Evolutionary conservation across 2,329 filamentous ascomycete species (phyloP).

Genomic region (Botryotinia calthae): DNA sequence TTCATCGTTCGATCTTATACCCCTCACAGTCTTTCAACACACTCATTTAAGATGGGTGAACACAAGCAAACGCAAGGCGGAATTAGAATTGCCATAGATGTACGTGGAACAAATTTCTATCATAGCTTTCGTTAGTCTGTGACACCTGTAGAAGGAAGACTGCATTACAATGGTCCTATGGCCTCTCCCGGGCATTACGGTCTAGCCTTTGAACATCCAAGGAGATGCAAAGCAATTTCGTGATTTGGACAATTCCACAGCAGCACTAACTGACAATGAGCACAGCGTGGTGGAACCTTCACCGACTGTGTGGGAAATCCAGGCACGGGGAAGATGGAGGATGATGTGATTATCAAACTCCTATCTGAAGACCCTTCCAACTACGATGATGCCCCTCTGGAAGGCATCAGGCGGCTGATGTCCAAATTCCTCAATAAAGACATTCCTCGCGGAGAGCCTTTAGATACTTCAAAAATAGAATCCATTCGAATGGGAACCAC

Average conservation of each 20-base stretch:
- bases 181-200: background rate
- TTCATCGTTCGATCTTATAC: background rate
- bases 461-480: slow-evolving; percentile 82
- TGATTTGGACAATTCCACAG: background rate
- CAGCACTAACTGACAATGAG: slow-evolving; percentile 1
- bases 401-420: slow-evolving; percentile 85
- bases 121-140: slow-evolving; percentile 30
- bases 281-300: slow-evolving; percentile 78
- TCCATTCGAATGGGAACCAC: slow-evolving; percentile 96
- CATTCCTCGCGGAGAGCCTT: slow-evolving; percentile 73
- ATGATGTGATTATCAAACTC: slow-evolving; percentile 82
- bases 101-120: slow-evolving; percentile 23
- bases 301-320: slow-evolving; percentile 88
- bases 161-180: background rate
- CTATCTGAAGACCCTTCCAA: slow-evolving; percentile 87
- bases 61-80: slow-evolving; percentile 44
- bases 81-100: slow-evolving; percentile 68
- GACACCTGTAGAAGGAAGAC: slow-evolving; percentile 8
- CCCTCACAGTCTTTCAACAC: slow-evolving; percentile 22
- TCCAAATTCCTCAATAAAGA: slow-evolving; percentile 71
- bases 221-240: slow-evolving; percentile 2
- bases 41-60: slow-evolving; percentile 21
- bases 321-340: slow-evolving; percentile 63
- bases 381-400: slow-evolving; percentile 86
- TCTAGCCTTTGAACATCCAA: slow-evolving; percentile 20